phyloP scores from a whole-genome alignment of 805 yeast genomes.

The Wickerhamiella musiphila region DNA sequence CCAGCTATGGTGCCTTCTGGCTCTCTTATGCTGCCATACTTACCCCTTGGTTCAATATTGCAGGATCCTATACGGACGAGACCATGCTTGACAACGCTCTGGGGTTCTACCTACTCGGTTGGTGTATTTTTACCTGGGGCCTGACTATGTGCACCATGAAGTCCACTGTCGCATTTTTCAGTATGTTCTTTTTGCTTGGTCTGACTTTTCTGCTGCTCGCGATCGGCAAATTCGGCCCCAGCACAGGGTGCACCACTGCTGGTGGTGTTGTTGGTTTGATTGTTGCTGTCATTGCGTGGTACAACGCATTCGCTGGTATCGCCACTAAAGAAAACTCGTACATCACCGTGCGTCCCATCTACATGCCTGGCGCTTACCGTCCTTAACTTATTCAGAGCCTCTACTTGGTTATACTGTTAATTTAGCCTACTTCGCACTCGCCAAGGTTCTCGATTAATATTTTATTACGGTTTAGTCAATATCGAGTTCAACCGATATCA shows the following conservation, averaged over 20 bases:
- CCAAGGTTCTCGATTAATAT: background rate
- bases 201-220: slow-evolving; percentile 40
- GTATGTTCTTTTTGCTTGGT: slow-evolving; percentile 34
- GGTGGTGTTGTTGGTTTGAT: slow-evolving; percentile 48
- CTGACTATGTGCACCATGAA: slow-evolving; percentile 37
- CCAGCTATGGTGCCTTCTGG: slow-evolving; percentile 59
- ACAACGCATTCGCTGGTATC: slow-evolving; percentile 45
- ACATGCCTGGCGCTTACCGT: slow-evolving; percentile 27
- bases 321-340: slow-evolving; percentile 45
- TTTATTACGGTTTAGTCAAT: background rate
- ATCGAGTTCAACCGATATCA: too few species aligned
- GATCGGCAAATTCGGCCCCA: slow-evolving; percentile 33
- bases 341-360: slow-evolving; percentile 32
- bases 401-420: too few species aligned
- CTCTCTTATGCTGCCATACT: slow-evolving; percentile 42
- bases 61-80: slow-evolving; percentile 31
- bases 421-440: too few species aligned
- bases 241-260: slow-evolving; percentile 29
- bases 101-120: slow-evolving; percentile 42
- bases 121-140: slow-evolving; percentile 45
- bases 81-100: slow-evolving; percentile 29
- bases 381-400: too few species aligned
- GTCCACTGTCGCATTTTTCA: slow-evolving; percentile 47
- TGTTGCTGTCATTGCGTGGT: slow-evolving; percentile 41
- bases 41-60: slow-evolving; percentile 43